Conservation (phyloP, 192 early-diverging fungal species). For the Linnemannia hyalina region DNA sequence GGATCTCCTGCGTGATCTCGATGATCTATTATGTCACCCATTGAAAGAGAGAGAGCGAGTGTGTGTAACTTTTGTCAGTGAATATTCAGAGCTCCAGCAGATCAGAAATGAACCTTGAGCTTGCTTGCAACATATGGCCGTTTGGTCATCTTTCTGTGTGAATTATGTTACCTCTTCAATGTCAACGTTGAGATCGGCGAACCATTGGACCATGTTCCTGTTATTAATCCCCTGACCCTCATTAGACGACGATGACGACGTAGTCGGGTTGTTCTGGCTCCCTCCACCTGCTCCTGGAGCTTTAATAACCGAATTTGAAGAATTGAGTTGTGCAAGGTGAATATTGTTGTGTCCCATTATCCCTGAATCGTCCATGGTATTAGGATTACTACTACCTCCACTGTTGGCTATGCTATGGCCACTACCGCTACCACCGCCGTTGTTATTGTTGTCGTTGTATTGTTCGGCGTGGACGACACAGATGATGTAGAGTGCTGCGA, state of each 20-base stretch:
- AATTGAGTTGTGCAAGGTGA: slow-evolving; percentile 8
- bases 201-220: slow-evolving; percentile 82
- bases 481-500: slow-evolving; percentile 82
- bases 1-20: slow-evolving; percentile 81
- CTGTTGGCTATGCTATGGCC: slow-evolving; percentile 1
- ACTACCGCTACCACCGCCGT: neutral
- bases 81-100: no score
- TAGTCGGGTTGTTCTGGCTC: neutral
- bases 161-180: slow-evolving; percentile 69
- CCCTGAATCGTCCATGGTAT: neutral
- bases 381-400: slow-evolving; percentile 4
- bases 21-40: slow-evolving; percentile 60
- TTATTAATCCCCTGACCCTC: slow-evolving; percentile 58
- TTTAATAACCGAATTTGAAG: slow-evolving; percentile 22
- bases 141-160: neutral
- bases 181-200: slow-evolving; percentile 85
- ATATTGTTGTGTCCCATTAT: slow-evolving; percentile 24
- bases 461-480: slow-evolving; percentile 64
- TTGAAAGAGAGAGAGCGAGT: neutral
- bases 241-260: slow-evolving; percentile 14
- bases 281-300: slow-evolving; percentile 9
- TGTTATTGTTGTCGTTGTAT: slow-evolving; percentile 23
- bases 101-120: no score
- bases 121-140: neutral
- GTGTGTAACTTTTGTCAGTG: neutral